Evolutionary conservation across 2,329 filamentous ascomycete species (phyloP).

Genomic region (Aureobasidium lini): DNA sequence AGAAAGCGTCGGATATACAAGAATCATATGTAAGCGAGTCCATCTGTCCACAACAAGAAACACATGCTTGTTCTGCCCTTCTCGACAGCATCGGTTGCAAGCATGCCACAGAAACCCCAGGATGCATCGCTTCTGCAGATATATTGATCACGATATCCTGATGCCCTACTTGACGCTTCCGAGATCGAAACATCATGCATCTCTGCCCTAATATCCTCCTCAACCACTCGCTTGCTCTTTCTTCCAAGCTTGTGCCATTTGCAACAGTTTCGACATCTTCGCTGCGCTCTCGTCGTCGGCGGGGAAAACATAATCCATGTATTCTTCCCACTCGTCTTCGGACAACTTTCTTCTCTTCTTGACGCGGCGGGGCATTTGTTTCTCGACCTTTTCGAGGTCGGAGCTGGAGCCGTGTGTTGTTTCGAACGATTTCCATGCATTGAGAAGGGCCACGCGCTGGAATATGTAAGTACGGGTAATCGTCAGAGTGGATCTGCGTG

Average conservation of each 20-base stretch:
- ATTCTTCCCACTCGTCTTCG: conserved; percentile 92
- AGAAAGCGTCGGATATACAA: neutral
- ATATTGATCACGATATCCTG: neutral
- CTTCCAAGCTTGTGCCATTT: conserved; percentile 86
- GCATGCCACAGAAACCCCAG: neutral
- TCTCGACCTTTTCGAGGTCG: conserved; percentile 76
- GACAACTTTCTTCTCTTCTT: conserved; percentile 90
- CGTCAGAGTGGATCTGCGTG: neutral
- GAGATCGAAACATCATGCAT: neutral
- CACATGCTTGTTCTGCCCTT: too few species aligned
- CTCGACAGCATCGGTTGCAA: too few species aligned
- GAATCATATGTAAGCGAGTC: neutral
- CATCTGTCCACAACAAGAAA: neutral
- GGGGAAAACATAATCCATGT: conserved; percentile 94
- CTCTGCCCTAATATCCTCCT: neutral
- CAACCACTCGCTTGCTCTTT: conserved; percentile 40
- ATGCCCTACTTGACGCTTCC: neutral
- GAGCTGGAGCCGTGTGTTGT: conserved; percentile 67
- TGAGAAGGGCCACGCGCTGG: conserved; percentile 76
- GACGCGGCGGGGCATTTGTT: conserved; percentile 85
- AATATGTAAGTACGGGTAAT: conserved; percentile 25
- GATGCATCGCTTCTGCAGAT: neutral
- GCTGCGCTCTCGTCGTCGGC: conserved; percentile 83
- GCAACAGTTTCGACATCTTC: conserved; percentile 74
- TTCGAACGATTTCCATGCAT: conserved; percentile 90